Conservation (phyloP, 192 early-diverging fungal genomes). For the Linnemannia schmuckeri region DNA sequence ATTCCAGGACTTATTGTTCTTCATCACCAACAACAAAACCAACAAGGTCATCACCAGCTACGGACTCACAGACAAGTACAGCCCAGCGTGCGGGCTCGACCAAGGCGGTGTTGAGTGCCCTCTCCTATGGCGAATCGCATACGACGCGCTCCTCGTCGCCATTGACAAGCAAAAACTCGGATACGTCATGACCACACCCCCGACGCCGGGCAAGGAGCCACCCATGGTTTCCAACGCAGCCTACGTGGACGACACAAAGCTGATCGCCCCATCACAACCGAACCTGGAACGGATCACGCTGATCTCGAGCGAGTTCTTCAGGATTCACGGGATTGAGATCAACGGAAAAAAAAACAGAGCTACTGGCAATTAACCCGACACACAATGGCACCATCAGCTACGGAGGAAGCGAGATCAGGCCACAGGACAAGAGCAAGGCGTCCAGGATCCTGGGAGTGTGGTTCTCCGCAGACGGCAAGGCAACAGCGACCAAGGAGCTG, state of each 20-base stretch:
- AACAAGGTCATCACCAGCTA: conserved; percentile 22
- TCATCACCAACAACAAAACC: neutral
- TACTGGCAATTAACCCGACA: conserved; percentile 11
- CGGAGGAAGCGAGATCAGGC: neutral
- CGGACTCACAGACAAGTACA: conserved; percentile 10
- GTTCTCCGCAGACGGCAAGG: conserved; percentile 20
- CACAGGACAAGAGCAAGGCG: neutral
- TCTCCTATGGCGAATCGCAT: conserved; percentile 1
- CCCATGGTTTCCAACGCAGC: neutral
- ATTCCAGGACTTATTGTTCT: neutral
- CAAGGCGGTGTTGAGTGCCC: conserved; percentile 36
- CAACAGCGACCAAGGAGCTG: neutral
- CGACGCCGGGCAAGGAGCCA: neutral
- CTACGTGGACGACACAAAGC: conserved; percentile 26
- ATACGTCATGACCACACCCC: neutral
- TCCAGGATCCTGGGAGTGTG: conserved; percentile 5
- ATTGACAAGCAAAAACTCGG: neutral
- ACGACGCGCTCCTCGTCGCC: conserved; percentile 6
- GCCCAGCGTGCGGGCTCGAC: conserved; percentile 15
- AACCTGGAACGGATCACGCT: neutral
- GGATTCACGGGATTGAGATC: conserved; percentile 27
- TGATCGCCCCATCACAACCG: neutral
- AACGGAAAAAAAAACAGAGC: conserved; percentile 38
- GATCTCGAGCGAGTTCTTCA: conserved; percentile 4
- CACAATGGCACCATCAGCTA: neutral